Base-by-base conservation (phyloP, 73 alveolate genomes). In the Effrenium voratum region DNA sequence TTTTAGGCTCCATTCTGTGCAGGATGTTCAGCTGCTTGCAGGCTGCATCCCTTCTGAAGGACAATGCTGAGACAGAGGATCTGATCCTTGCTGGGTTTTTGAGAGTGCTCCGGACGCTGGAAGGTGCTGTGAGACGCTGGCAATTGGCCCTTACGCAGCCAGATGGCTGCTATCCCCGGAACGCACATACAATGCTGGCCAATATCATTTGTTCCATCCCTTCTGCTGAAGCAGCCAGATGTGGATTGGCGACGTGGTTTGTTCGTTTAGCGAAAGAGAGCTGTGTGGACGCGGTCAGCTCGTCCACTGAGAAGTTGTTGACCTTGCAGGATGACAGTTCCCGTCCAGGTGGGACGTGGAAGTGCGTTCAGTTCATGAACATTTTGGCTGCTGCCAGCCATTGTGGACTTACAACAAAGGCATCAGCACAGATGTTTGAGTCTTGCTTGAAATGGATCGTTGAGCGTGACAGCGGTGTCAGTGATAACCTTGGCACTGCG, bases 141-240 rank as follows among this genome's bases (percentile, higher is more conserved):
- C 68, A 80, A 72, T 3, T 72, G 2, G 68, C 32, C 13, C 46
- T 12, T 19, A 47, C 63, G 43, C 1, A 45, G 38, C 2, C 16
- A n/a, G 6, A 16, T 63, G 32, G 19, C 41, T 13, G 43, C 63
- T 8, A 72, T 32, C 32, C 46, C 30, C 45, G 70, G 46, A 30
- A 63, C 24, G 12, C 91, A 46, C 26, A 6, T n/a, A 8, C 24
- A 28, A 4, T 4, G 38, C 36, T 80, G 32, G 91, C 91, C 46
- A 80, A 80, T 47, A n/a, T 80, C 63, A 47, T 80, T 36, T 80
- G 91, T 80, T 50, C 91, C 36, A 80, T 80, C 38, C 91, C 91
- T 1, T 46, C 43, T 16, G 72, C 43, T 3, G 91, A 80, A 6
- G 91, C 72, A 47, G 30, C 28, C 46, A 80, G 59, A 47, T 47